Conservation (phyloP, 345 rosid species). For the Melaleuca alternifolia region DNA sequence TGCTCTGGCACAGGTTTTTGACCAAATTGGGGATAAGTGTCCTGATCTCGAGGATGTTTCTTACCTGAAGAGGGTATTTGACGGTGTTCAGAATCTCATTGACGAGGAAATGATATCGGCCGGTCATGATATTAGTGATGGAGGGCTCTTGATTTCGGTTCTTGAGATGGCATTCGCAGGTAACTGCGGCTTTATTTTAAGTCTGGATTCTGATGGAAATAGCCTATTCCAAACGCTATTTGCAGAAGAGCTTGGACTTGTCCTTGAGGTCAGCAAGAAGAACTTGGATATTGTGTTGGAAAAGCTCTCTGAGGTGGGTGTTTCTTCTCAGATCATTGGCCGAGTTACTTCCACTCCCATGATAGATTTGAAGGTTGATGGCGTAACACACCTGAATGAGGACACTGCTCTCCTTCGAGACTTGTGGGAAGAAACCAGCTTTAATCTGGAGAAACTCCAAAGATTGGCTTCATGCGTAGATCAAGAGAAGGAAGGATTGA, state of each 20-base stretch:
- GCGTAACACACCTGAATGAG: constrained; percentile 41
- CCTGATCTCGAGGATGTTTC: constrained; percentile 83
- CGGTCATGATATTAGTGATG: constrained; percentile 94
- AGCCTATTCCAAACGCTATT: constrained; percentile 71
- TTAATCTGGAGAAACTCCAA: constrained; percentile 72
- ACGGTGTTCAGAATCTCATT: constrained; percentile 60
- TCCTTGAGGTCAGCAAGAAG: constrained; percentile 61
- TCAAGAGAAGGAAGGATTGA: constrained; percentile 78
- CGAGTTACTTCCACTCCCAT: constrained; percentile 43
- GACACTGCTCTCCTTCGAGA: constrained; percentile 61
- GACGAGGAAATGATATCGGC: constrained; percentile 56
- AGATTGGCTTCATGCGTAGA: constrained; percentile 76
- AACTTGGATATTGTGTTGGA: constrained; percentile 47
- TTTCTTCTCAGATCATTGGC: constrained; percentile 63
- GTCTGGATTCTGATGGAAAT: constrained; percentile 45
- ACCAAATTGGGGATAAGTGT: constrained; percentile 74
- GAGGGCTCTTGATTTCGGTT: constrained; percentile 65
- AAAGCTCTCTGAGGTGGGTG: constrained; percentile 31
- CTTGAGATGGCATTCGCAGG: constrained; percentile 97
- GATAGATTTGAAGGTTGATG: constrained; percentile 55
- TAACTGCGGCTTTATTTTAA: constrained; percentile 51
- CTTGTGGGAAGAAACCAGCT: constrained; percentile 94
- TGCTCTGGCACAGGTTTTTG: constrained; percentile 80
- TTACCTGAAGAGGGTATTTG: constrained; percentile 62
- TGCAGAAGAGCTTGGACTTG: constrained; percentile 83